Evolutionary conservation across 148 eudicot species (phyloP), one percentile per base, ranked within the genome.

Genomic region (Cornus controversa): DNA sequence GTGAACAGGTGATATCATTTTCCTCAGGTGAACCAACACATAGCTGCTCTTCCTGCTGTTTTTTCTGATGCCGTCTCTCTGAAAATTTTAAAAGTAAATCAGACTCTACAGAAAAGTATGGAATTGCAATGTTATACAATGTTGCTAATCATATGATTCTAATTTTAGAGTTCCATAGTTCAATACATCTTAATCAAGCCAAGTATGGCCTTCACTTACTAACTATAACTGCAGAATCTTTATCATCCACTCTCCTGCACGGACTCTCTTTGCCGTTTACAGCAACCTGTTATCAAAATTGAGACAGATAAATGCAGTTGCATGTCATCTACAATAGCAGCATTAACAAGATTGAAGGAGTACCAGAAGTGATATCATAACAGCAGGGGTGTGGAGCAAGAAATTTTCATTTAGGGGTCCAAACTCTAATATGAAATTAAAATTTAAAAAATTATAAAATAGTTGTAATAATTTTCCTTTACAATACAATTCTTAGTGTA

Each of bases 211-310:
- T 75, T 76, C 40, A 78, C 87, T 82, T 83, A 84, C 85, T 81
- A 50, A 18, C 75, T 77, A 68, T 73, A 87, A 82, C 81, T 75
- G 90, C 84, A 84, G 85, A 85, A 70, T 87, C 88, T 64, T 79
- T 70, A 29, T 78, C 89, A 78, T 79, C 84, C 53, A 80, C 66
- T 16, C 57, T 80, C 78, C 73, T 79, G 67, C 60, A 66, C 37
- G 37, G 77, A 83, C 73, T 84, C 72, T 79, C 92, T 81, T 86
- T 82, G 8, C 90, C 87, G 81, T 75, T 82, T 60, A 73, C 83
- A 72, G 85, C 80, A 71, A 77, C 94, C 98, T 94, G 84, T 72
- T 67, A 23, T 75, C 29, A 78, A 62, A 79, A n/a, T 53, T 40
- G 64, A 79, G 45, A 70, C 66, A 11, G 37, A 71, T 80, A 70